Base-by-base conservation (phyloP, 2,329 filamentous ascomycete species). In the Arthrobotrys iridis region DNA sequence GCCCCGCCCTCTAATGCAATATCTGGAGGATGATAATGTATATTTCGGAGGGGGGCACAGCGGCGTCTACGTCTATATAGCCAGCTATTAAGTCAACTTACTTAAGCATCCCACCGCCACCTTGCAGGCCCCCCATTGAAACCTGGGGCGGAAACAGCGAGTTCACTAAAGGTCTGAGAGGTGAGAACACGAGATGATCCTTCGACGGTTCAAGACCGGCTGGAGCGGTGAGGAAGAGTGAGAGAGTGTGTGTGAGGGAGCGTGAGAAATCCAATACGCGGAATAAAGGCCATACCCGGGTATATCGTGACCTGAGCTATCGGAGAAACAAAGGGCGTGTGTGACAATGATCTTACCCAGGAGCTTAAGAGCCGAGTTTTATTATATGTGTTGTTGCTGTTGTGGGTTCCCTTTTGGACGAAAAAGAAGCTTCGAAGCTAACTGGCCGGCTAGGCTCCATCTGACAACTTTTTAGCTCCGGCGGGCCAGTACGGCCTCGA, bases 361-460 rank as follows among this genome's bases (percentile, higher is more conserved):
- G n/a, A n/a, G n/a, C n/a, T n/a, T 43, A 28, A 43, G 20, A 26
- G 15, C 26, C 58, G 26, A 55, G 45, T 22, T 46, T 11, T 8
- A 13, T 43, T 66, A 50, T 73, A n/a, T 74, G 70, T 67, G 70
- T 74, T 74, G 70, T 74, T 74, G 37, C 35, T 74, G 70, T 74
- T 67, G 70, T 67, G 52, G 40, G 62, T 57, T 67, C 57, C 66
- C 13, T 63, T 71, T 71, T 50, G 35, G 66, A 64, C 58, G 66
- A 64, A 26, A 33, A 15, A 30, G 28, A 37, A 33, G 43, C 55
- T 33, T 46, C 40, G 33, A 33, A 62, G 37, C 57, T 62, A 24
- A 62, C 50, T 55, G 50, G 50, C 30, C 37, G 50, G 30, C 10
- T 55, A 55, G 37, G 50, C 50, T 55, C 40, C 40, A 43, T 43